Conservation (phyloP, 2,329 filamentous ascomycete species). For the Colletotrichum gloeosporioides region DNA sequence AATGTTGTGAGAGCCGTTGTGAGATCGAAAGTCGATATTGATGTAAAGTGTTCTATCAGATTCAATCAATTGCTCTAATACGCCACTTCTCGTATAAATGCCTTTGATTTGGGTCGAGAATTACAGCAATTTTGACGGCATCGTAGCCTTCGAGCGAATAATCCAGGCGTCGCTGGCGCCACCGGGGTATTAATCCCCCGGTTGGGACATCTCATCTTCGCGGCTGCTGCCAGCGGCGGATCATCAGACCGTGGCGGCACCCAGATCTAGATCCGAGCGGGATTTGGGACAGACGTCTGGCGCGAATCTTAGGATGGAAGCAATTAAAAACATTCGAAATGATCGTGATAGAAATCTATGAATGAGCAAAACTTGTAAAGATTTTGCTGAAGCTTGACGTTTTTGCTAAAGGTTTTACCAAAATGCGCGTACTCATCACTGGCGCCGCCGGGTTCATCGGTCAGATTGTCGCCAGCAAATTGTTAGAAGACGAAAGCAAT, state of each 20-base stretch:
- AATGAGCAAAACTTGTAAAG: fast-evolving
- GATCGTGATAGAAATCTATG: not conserved
- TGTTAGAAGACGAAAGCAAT: not conserved
- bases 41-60: not conserved
- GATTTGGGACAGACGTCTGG: not conserved
- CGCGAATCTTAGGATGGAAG: fast-evolving
- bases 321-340: not conserved
- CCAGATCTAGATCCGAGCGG: not conserved
- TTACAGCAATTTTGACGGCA: not conserved
- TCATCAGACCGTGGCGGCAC: not conserved
- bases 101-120: fast-evolving
- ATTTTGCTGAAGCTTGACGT: fast-evolving
- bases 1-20: not conserved
- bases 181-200: not conserved
- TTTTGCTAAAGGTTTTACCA: fast-evolving
- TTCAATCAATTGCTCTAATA: not conserved
- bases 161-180: not conserved
- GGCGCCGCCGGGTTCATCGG: not conserved
- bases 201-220: not conserved
- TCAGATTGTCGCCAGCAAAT: not conserved
- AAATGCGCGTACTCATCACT: not conserved
- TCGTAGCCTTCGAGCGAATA: not conserved
- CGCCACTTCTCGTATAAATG: not conserved
- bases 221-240: fast-evolving
- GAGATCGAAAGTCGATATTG: not conserved